phyloP scores from a whole-genome alignment of 2,329 filamentous ascomycete genomes.

The Neofusicoccum umdonicola region DNA sequence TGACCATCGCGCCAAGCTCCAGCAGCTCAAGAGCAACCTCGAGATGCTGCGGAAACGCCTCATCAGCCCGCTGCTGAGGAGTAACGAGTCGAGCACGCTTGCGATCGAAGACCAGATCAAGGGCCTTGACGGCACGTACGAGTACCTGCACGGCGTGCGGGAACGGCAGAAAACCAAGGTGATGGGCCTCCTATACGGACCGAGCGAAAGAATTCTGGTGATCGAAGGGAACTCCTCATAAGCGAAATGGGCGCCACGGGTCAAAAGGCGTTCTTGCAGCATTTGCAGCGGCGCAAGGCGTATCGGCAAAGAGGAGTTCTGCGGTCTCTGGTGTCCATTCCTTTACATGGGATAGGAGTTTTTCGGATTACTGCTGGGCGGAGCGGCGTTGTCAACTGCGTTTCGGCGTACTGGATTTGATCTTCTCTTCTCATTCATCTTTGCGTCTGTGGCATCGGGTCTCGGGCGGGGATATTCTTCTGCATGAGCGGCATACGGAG shows the following conservation, averaged over 20 bases:
- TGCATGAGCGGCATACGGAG: constrained; percentile 17
- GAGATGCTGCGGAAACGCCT: constrained; percentile 81
- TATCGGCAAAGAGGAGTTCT: constrained; percentile 14
- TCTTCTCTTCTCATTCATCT: not conserved
- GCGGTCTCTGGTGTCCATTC: constrained; percentile 13
- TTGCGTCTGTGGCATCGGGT: constrained; percentile 11
- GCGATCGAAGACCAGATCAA: constrained; percentile 82
- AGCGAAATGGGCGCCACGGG: constrained; percentile 6
- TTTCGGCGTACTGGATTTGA: constrained; percentile 1
- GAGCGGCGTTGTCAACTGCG: constrained; percentile 2
- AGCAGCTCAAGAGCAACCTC: constrained; percentile 80
- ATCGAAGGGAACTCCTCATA: constrained; percentile 17
- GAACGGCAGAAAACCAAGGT: constrained; percentile 79
- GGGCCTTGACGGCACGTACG: constrained; percentile 76
- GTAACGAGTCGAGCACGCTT: constrained; percentile 65
- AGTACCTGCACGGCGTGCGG: constrained; percentile 71
- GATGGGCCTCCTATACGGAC: constrained; percentile 59
- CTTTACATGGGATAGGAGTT: constrained; percentile 6
- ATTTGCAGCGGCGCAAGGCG: constrained; percentile 16
- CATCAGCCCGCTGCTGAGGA: constrained; percentile 77
- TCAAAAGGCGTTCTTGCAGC: constrained; percentile 12
- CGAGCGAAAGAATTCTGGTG: constrained; percentile 15
- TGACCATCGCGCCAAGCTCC: constrained; percentile 79
- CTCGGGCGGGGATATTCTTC: constrained; percentile 10
- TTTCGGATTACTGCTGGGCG: constrained; percentile 2